phyloP scores from a whole-genome alignment of 495 filamentous ascomycete genomes.

The Schizothecium vesticola region DNA sequence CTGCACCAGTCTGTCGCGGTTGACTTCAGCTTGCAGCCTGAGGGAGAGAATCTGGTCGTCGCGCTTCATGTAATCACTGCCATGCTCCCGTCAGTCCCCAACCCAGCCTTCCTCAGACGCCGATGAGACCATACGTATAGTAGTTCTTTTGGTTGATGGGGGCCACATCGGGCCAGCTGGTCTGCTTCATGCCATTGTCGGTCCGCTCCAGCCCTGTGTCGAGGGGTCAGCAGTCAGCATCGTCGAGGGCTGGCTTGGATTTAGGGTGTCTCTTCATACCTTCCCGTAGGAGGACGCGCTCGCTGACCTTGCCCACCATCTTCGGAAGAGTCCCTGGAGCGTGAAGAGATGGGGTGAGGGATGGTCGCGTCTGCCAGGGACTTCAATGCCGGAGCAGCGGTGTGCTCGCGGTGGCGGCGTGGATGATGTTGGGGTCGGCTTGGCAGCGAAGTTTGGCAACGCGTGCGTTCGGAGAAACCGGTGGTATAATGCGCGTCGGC shows the following conservation, averaged over 20 bases:
- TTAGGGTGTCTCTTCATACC: slow-evolving; percentile 26
- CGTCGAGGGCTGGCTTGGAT: neutral
- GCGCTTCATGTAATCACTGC: slow-evolving; percentile 91
- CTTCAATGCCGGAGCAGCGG: neutral
- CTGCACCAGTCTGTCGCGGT: slow-evolving; percentile 69
- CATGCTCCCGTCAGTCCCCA: slow-evolving; percentile 17
- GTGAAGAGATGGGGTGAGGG: neutral
- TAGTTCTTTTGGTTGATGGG: slow-evolving; percentile 99
- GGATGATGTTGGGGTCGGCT: neutral
- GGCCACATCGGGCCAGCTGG: slow-evolving; percentile 84
- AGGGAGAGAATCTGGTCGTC: slow-evolving; percentile 92
- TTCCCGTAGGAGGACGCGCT: slow-evolving; percentile 48
- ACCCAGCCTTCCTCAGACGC: neutral
- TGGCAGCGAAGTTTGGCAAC: neutral
- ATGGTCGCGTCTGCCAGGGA: neutral
- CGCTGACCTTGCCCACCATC: slow-evolving; percentile 52
- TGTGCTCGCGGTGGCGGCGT: neutral
- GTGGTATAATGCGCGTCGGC: neutral
- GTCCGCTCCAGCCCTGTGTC: slow-evolving; percentile 81
- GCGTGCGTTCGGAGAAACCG: neutral
- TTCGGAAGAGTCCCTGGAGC: slow-evolving; percentile 8
- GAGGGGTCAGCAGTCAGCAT: slow-evolving; percentile 9
- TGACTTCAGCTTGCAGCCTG: slow-evolving; percentile 78
- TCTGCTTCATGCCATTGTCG: slow-evolving; percentile 94
- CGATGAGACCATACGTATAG: slow-evolving; percentile 68